Base-by-base conservation (phyloP, 257 asterid species). In the Petrea volubilis region DNA sequence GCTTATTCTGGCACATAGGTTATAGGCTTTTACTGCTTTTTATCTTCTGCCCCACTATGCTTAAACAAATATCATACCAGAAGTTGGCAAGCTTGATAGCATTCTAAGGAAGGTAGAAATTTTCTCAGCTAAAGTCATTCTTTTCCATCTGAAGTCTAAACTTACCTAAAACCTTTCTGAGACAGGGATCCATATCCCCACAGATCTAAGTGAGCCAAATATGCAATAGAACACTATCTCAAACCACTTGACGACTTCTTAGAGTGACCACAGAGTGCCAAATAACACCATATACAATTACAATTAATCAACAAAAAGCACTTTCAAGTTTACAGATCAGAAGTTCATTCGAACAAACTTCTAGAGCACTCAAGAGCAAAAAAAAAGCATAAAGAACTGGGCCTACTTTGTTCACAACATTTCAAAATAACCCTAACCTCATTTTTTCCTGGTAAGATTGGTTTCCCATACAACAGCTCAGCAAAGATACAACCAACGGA, bases 401-500 rank as follows among this genome's bases (percentile, higher is more conserved):
- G 21, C 59, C 62, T 20, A 68, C 27, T 43, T 7, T 38, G 8
- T 34, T 62, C 58, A 50, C 3, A 60, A 31, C 68, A 36, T 40
- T n/a, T 51, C 64, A 70, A 67, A 31, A 82, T 23, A 65, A 57
- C 11, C 21, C 86, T 72, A 68, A 90, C 98, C 98, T 91, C 98
- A 73, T 70, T 81, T 84, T 88, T 94, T 40, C 97, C 98, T 0
- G 93, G 82, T 77, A 94, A 84, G 73, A 94, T 94, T 13, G 97
- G 96, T 60, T 88, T 94, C 50, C 95, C 98, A 61, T 78, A 61
- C 85, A 94, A 79, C 71, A 94, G 96, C 78, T 94, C 98, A 60
- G 97, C 97, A 77, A 94, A 94, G 72, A 94, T 91, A 77, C 98
- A 94, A 74, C 98, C 98, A 68, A 91, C 98, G 20, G 98, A 94